Evolutionary conservation across 208 protist species (phyloP).

Genomic region (Leptomonas pyrrhocoris): DNA sequence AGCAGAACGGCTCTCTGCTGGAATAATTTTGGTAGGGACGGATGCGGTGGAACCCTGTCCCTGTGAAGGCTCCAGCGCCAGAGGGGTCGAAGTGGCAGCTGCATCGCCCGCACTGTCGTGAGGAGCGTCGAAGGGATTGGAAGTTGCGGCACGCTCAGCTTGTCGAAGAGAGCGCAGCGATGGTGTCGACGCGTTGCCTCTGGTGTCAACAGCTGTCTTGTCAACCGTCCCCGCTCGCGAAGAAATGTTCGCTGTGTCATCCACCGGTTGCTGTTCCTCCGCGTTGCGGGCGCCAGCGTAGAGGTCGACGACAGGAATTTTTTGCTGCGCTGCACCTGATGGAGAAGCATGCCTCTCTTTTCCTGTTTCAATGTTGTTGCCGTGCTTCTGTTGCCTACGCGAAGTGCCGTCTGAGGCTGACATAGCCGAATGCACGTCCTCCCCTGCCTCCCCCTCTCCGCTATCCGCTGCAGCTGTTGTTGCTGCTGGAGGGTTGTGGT

Average conservation of each 20-base stretch:
- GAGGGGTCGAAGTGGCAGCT: neutral
- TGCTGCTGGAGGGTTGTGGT: neutral
- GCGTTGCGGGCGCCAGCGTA: neutral
- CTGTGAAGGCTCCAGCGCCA: neutral
- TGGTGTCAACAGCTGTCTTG: neutral
- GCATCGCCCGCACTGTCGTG: neutral
- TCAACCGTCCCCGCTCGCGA: too few species aligned
- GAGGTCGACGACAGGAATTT: constrained; percentile 5
- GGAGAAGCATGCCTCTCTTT: neutral
- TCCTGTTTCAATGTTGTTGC: neutral
- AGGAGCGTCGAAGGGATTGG: neutral
- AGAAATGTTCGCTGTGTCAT: neutral
- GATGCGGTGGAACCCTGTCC: neutral
- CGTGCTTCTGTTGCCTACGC: neutral
- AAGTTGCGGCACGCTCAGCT: neutral
- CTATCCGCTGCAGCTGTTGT: neutral
- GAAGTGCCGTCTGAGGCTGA: constrained; percentile 5
- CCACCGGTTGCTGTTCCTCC: neutral
- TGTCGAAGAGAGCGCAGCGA: neutral
- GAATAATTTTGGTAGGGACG: neutral
- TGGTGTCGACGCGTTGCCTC: neutral
- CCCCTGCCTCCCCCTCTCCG: neutral
- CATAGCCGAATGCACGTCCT: constrained; percentile 11
- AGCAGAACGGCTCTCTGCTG: neutral
- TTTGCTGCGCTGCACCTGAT: neutral